Percentiles rank a stretch among this genome's conserved stretches.
phyloP scores from a whole-genome alignment of 108 stramenopile species.

The Cyclostephanos invisitatus region DNA sequence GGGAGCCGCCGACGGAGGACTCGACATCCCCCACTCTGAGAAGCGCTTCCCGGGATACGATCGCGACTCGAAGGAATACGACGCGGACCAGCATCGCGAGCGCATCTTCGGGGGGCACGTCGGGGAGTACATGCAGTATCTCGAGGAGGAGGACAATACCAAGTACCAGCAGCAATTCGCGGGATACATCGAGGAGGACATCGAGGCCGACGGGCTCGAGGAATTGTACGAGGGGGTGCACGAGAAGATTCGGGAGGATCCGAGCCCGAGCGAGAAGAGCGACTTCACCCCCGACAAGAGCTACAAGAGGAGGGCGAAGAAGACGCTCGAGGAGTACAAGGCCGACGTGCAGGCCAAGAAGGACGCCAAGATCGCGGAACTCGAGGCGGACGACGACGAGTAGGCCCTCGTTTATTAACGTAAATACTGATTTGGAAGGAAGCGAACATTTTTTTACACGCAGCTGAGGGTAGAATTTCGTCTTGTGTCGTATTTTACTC shows the following conservation, averaged over 20 bases:
- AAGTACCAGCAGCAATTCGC: slow-evolving; percentile 93
- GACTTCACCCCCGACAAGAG: slow-evolving; percentile 88
- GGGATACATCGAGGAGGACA: slow-evolving; percentile 75
- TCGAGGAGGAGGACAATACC: slow-evolving; percentile 96
- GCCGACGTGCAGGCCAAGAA: slow-evolving; percentile 93
- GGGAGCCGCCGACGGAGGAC: slow-evolving; percentile 98
- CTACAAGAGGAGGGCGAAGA: slow-evolving; percentile 93
- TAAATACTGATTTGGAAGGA: no score
- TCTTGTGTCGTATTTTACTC: no score
- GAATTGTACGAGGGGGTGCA: slow-evolving; percentile 91
- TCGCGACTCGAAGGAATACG: slow-evolving; percentile 96
- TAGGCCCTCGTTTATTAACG: no score
- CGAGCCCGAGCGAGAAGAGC: slow-evolving; percentile 81
- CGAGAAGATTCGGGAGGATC: slow-evolving; percentile 97
- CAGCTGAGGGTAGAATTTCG: no score
- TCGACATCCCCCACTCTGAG: slow-evolving; percentile 96
- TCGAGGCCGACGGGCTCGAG: slow-evolving; percentile 88
- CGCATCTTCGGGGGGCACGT: slow-evolving; percentile 98
- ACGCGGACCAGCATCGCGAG: slow-evolving; percentile 96
- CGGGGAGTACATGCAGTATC: slow-evolving; percentile 97
- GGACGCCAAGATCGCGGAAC: slow-evolving; percentile 90
- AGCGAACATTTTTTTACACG: no score
- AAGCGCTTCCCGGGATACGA: slow-evolving; percentile 99
- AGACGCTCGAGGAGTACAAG: slow-evolving; percentile 92
- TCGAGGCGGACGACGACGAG: slow-evolving; percentile 82